Base-by-base conservation (phyloP, 768 basidiomycete genomes). In the Infundibulicybe gibba region DNA sequence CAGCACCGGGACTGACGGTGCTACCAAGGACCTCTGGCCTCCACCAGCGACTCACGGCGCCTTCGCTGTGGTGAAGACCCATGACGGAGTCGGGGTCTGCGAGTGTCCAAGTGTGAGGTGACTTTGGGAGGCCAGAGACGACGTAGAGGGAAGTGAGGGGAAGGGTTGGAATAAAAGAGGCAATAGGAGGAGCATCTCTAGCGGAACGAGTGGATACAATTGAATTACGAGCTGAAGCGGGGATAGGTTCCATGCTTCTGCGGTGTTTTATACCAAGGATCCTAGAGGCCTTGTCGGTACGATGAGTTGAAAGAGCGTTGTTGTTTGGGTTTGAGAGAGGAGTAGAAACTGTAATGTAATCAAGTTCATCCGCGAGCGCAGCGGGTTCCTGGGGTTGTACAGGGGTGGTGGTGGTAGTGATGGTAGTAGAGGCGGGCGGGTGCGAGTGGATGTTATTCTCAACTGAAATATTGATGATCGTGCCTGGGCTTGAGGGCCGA, bases 11-110 rank as follows among this genome's bases (percentile, higher is more conserved):
- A 55, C 86, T 87, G 43, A 92, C 80, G 42, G 87, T 90, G 61
- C 86, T 89, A 3, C 93, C 92, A 15, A 94, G 80, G 12, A 94
- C 90, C 65, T 94, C 92, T 39, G 93, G 87, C 40, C 90, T 71
- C 90, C 90, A 94, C 84, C 88, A 94, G 40, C 90, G 79, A 53
- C 77, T 83, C 47, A 94, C 91, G 43, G 90, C 92, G 48, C 88
- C 86, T 39, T 91, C 89, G 35, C 78, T 75, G 58, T 94, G 92
- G 56, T 88, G 82, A 43, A 93, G 75, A 41, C 88, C 90, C 42
- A 86, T 67, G 44, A 90, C 85, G 1, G 89, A 79, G 62, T 91
- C 89, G 0, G 85, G 83, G 62, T 94, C 92, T 0, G 89, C 85
- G 38, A 92, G 79, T 14, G 89, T 88, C 91, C 93, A 94, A 10